Percentiles rank a stretch among this genome's conserved stretches.
Conservation (phyloP, 139 green algal genomes). For the Coelastrella sp. region DNA sequence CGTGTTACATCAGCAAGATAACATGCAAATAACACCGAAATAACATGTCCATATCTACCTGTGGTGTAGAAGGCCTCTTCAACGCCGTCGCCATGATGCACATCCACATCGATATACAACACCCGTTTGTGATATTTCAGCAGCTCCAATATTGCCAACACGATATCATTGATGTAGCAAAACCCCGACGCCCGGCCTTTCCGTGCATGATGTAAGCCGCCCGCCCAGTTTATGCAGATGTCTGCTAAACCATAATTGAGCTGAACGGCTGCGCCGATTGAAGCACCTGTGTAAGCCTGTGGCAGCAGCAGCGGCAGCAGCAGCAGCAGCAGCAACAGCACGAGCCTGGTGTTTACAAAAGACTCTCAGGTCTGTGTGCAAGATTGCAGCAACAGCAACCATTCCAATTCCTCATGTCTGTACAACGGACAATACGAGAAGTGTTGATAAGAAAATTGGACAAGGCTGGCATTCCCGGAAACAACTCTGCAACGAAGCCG, state of each 20-base stretch:
- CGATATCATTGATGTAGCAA: slow-evolving; percentile 99
- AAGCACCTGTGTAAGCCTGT: slow-evolving; percentile 88
- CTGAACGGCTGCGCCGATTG: slow-evolving; percentile 87
- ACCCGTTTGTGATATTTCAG: slow-evolving; percentile 88
- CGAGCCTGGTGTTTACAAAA: too few relatives aligned
- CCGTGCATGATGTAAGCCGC: slow-evolving; percentile 98
- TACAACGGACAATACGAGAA: too few relatives aligned
- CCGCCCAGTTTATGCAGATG: slow-evolving; percentile 97
- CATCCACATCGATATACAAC: slow-evolving; percentile 94
- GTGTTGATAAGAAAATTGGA: too few relatives aligned
- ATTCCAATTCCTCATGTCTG: too few relatives aligned
- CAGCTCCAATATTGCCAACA: slow-evolving; percentile 96
- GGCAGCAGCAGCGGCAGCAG: slow-evolving; percentile 6
- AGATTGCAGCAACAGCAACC: too few relatives aligned
- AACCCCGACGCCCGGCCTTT: slow-evolving; percentile 89
- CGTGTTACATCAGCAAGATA: not conserved
- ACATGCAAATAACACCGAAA: slow-evolving; percentile 51
- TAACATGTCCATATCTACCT: slow-evolving; percentile 79
- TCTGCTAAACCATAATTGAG: slow-evolving; percentile 93
- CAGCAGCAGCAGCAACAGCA: slow-evolving; percentile 10
- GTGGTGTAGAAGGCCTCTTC: slow-evolving; percentile 98
- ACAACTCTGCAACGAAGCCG: too few relatives aligned
- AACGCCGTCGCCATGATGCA: slow-evolving; percentile 98
- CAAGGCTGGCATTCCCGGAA: too few relatives aligned
- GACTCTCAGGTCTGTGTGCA: too few relatives aligned